A percentile compares a stretch with the other conserved stretches of the same genome.
phyloP scores from a whole-genome alignment of 2,329 filamentous ascomycete species.

The Teratosphaeria zuluensis region DNA sequence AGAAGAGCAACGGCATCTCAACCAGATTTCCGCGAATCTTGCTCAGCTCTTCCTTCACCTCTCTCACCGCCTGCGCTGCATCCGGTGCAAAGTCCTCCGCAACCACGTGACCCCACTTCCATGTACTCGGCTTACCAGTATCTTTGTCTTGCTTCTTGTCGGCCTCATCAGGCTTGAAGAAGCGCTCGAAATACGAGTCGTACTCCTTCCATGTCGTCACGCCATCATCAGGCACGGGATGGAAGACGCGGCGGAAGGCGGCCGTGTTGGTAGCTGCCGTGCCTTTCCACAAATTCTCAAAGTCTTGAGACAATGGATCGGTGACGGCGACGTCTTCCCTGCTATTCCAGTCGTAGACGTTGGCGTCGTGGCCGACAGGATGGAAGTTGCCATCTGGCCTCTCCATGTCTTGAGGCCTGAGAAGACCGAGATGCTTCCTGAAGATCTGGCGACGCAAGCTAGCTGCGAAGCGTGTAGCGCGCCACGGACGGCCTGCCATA shows the following conservation, averaged over 20 bases:
- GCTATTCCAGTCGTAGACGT: constrained; percentile 41
- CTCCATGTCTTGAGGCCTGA: constrained; percentile 63
- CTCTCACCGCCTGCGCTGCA: constrained; percentile 33
- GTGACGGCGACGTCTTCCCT: constrained; percentile 48
- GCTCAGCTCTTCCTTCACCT: constrained; percentile 60
- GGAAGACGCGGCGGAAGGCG: constrained; percentile 72
- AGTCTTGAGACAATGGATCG: constrained; percentile 61
- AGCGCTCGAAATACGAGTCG: constrained; percentile 56
- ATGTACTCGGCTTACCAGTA: constrained; percentile 44
- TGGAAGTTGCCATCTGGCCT: constrained; percentile 47
- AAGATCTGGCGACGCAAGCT: constrained; percentile 77
- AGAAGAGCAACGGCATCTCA: constrained; percentile 84
- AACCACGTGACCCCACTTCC: constrained; percentile 81
- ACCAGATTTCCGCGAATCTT: constrained; percentile 53
- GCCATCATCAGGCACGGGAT: constrained; percentile 60
- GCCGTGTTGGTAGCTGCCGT: constrained; percentile 72
- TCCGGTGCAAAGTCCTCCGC: constrained; percentile 35
- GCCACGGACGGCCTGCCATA: constrained; percentile 66
- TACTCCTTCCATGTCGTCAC: constrained; percentile 66
- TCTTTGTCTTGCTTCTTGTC: constrained; percentile 34
- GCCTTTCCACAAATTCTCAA: constrained; percentile 61
- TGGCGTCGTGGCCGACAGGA: constrained; percentile 47
- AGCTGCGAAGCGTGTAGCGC: constrained; percentile 65
- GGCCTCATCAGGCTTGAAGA: constrained; percentile 44
- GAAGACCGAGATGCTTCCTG: constrained; percentile 81